Conservation (phyloP, 108 stramenopile genomes). For the Cyclostephanos tholiformis region DNA sequence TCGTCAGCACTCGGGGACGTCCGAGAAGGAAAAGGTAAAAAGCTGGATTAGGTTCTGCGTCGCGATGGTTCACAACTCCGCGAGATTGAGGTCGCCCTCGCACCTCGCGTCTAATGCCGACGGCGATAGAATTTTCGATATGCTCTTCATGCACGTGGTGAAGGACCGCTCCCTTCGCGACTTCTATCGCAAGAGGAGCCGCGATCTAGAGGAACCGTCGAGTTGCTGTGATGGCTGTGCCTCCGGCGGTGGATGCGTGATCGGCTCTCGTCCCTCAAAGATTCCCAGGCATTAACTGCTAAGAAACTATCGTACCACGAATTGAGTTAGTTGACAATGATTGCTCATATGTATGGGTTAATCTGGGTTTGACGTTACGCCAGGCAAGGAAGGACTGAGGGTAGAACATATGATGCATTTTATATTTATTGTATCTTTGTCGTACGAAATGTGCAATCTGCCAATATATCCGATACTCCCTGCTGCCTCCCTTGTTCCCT, state of each 20-base stretch:
- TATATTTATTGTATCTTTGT: no score
- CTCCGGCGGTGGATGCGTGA: slow-evolving; percentile 14
- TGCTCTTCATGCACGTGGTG: slow-evolving; percentile 49
- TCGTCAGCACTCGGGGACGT: slow-evolving; percentile 62
- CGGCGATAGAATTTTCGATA: slow-evolving; percentile 47
- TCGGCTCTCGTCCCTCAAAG: slow-evolving; percentile 5
- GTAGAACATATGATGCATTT: no score
- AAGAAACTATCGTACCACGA: no score
- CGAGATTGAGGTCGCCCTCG: slow-evolving; percentile 7
- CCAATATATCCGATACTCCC: no score
- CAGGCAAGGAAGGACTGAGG: no score
- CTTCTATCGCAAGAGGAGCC: slow-evolving; percentile 39
- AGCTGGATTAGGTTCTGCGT: slow-evolving; percentile 64
- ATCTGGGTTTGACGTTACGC: no score
- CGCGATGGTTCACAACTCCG: slow-evolving; percentile 42
- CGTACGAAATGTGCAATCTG: no score
- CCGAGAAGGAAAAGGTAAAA: slow-evolving; percentile 39
- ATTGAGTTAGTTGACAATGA: no score
- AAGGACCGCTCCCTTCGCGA: slow-evolving; percentile 57
- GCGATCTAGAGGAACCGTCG: slow-evolving; percentile 14
- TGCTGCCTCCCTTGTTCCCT: no score
- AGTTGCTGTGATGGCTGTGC: slow-evolving; percentile 37
- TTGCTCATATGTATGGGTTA: no score
- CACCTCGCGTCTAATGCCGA: slow-evolving; percentile 7
- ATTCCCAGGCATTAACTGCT: slow-evolving; percentile 3